Percentiles rank a stretch among this genome's conserved stretches.
Evolutionary conservation across 176 grass and related monocot species (phyloP).

Genomic region (Aechmea fasciata): DNA sequence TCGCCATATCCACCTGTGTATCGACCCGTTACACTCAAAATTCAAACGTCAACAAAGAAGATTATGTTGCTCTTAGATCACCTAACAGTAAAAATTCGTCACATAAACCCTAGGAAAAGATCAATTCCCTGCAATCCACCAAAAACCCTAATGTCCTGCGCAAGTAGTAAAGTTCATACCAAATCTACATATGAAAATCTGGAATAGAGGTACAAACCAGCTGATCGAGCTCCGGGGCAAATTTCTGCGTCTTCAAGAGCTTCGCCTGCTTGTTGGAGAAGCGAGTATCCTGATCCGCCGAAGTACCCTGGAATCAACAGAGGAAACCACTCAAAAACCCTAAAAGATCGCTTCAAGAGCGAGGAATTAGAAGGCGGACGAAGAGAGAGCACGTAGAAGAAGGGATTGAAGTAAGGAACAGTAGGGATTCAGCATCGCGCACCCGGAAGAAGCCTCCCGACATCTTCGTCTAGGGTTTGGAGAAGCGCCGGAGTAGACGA

Average conservation of each 20-base stretch:
- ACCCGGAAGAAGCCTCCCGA: constrained; percentile 97
- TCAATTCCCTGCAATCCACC: neutral
- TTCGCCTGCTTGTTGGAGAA: constrained; percentile 99
- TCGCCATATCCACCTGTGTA: constrained; percentile 70
- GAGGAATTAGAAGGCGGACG: neutral
- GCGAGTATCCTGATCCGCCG: constrained; percentile 89
- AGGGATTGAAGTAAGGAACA: neutral
- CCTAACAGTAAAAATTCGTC: neutral
- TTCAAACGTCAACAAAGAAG: neutral
- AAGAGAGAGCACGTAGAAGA: constrained; percentile 12
- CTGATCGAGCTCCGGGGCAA: constrained; percentile 82
- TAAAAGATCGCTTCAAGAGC: constrained; percentile 19
- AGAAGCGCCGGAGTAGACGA: neutral
- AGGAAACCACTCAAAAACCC: constrained; percentile 14
- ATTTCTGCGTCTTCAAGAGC: constrained; percentile 87
- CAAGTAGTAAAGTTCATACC: too few relatives aligned
- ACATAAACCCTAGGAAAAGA: too few relatives aligned
- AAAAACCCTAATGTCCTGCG: neutral
- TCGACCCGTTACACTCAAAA: neutral
- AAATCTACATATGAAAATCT: too few relatives aligned
- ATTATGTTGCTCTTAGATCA: neutral
- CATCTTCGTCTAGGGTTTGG: constrained; percentile 36
- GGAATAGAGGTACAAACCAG: constrained; percentile 31
- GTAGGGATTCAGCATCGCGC: constrained; percentile 3
- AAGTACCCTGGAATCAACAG: constrained; percentile 56